Evolutionary conservation across 2,329 filamentous ascomycete species (phyloP), one percentile per base, ranked within the genome.

Genomic region (Aspergillus oerlinghausenensis): DNA sequence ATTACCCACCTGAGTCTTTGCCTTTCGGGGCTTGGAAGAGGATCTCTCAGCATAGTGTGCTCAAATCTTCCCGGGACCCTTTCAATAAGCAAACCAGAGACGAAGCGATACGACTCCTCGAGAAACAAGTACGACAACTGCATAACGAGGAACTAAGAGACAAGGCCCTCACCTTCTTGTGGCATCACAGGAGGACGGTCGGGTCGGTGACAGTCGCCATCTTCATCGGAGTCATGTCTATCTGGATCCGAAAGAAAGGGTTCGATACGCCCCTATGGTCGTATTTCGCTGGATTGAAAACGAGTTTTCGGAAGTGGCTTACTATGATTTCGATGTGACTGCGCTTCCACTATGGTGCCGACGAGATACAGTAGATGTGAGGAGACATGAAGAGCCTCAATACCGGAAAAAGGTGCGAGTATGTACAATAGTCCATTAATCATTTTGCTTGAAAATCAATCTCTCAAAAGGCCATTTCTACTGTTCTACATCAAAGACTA

Each of bases 11-110:
- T 0, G 84, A 90, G 63, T 80, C 77, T 0, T 77, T 99, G 6
- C 82, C 79, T 7, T 75, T 73, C 52, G 75, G 80, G 38, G 80
- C 83, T 5, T 97, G 92, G 92, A 78, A 79, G 59, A 75, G 74
- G 17, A 87, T 99, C 57, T 92, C 92, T 2, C 71, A 73, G 6
- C 83, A 83, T 57, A 97, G 92, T 70, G 91, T 91, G 7, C 81
- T 99, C 52, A 97, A 96, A 73, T 96, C 92, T 1, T 89, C 89
- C 0, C 81, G 84, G 11, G 83, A 67, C 69, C 79, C 50, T 40
- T 78, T 83, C 50, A 71, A 78, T 5, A 71, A 72, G 28, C 84
- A 91, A 69, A 83, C 81, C 0, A 73, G 90, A 35, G 74, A 81
- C 29, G 83, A 93, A 43, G 93, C 90, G 2, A 78, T 86, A 59